These are phyloP conservation scores for Teratosphaeria destructans DNA, from an alignment of 2,329 filamentous ascomycete genomes.

Conservation along the genomic window DNA sequence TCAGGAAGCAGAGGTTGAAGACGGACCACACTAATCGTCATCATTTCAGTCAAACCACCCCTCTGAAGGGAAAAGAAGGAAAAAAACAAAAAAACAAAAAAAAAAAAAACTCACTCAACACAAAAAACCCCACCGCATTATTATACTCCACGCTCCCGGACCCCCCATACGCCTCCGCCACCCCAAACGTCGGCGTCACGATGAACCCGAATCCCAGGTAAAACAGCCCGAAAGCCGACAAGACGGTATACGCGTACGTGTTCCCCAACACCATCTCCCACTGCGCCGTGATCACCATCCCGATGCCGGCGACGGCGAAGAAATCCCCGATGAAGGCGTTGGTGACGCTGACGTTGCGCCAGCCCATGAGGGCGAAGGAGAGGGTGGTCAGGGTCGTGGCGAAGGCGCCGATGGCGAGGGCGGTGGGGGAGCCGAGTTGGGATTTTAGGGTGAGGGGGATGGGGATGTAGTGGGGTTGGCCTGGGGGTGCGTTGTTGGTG, in stretches of 20 bases:
- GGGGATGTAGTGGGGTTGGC: slow-evolving; percentile 17
- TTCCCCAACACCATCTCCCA: slow-evolving; percentile 47
- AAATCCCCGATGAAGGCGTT: slow-evolving; percentile 47
- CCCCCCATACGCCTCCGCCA: slow-evolving; percentile 34
- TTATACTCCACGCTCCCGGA: slow-evolving; percentile 34
- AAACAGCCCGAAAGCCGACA: slow-evolving; percentile 47
- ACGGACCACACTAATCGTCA: slow-evolving; percentile 34
- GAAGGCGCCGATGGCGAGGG: slow-evolving; percentile 43
- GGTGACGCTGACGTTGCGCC: slow-evolving; percentile 39
- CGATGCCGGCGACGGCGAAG: slow-evolving; percentile 43
- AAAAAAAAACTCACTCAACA: slow-evolving; percentile 28
- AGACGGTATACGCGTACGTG: slow-evolving; percentile 42
- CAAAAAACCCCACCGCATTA: slow-evolving; percentile 42
- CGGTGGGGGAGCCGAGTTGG: slow-evolving; percentile 29
- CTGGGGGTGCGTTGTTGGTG: not conserved
- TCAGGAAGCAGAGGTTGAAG: slow-evolving; percentile 36
- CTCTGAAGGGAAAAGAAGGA: not conserved
- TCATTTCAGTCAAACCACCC: not conserved
- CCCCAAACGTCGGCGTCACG: slow-evolving; percentile 37
- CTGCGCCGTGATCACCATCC: slow-evolving; percentile 45
- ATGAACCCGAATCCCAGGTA: slow-evolving; percentile 42
- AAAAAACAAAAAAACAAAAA: not conserved
- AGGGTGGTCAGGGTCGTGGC: slow-evolving; percentile 45
- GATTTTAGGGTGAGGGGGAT: slow-evolving; percentile 24
- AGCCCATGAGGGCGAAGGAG: slow-evolving; percentile 46